Evolutionary conservation across 2,329 filamentous ascomycete genomes (phyloP).

Genomic region (Xylariaceae sp.): DNA sequence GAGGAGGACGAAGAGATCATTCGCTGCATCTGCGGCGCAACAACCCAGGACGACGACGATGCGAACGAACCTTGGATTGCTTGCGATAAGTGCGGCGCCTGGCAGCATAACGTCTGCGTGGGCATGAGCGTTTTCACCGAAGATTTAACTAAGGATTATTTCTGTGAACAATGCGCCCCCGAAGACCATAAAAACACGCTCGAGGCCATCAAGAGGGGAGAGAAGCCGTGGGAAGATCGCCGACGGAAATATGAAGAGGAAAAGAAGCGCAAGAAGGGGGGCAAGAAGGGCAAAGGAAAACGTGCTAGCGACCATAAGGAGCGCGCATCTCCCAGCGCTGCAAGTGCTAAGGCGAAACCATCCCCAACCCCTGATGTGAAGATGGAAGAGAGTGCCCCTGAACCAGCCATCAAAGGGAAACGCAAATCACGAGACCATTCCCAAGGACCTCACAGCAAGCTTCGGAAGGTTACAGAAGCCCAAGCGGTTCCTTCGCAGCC

Average conservation of each 20-base stretch:
- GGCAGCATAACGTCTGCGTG: slow-evolving; percentile 98
- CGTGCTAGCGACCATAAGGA: slow-evolving; percentile 66
- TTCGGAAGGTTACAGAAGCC: slow-evolving; percentile 59
- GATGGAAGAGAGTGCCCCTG: slow-evolving; percentile 49
- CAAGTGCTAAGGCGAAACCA: slow-evolving; percentile 43
- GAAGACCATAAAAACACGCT: slow-evolving; percentile 81
- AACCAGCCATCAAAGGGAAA: slow-evolving; percentile 51
- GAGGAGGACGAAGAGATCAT: slow-evolving; percentile 73
- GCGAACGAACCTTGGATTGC: slow-evolving; percentile 92
- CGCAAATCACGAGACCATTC: slow-evolving; percentile 62
- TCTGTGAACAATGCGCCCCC: slow-evolving; percentile 87
- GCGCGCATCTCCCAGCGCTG: slow-evolving; percentile 46
- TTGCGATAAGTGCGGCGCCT: slow-evolving; percentile 88
- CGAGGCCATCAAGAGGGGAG: slow-evolving; percentile 75
- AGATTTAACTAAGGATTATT: slow-evolving; percentile 81
- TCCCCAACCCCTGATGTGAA: slow-evolving; percentile 44
- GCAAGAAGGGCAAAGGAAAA: slow-evolving; percentile 67
- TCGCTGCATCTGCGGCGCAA: slow-evolving; percentile 89
- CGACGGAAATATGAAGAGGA: slow-evolving; percentile 66
- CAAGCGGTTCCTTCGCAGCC: slow-evolving; percentile 43
- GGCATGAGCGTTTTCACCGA: slow-evolving; percentile 78
- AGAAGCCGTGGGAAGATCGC: slow-evolving; percentile 82
- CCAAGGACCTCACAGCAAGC: slow-evolving; percentile 50
- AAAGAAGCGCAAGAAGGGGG: slow-evolving; percentile 61
- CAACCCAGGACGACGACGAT: slow-evolving; percentile 79